Percentiles rank a stretch among this genome's conserved stretches.
Evolutionary conservation across 2,329 filamentous ascomycete species (phyloP).

Genomic region (Sarocladiaceae sp.): DNA sequence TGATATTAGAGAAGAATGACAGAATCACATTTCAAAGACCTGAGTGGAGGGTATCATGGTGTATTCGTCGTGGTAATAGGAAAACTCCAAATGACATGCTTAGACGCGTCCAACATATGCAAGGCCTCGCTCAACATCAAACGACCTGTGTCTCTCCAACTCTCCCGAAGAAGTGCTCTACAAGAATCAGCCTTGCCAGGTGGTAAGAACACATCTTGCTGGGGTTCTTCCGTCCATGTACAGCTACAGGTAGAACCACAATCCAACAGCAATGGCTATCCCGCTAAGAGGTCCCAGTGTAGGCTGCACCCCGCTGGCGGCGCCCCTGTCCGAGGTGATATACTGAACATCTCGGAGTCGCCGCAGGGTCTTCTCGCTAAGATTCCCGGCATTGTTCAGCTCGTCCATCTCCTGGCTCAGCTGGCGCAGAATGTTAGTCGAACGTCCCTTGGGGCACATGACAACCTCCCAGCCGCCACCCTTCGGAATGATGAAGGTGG

Average conservation of each 20-base stretch:
- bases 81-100: background rate
- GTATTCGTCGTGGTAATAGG: background rate
- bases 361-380: slow-evolving; percentile 26
- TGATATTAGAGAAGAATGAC: background rate
- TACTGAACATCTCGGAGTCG: slow-evolving; percentile 28
- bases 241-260: slow-evolving; percentile 9
- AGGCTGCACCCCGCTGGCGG: slow-evolving; percentile 17
- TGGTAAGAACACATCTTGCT: too few relatives aligned
- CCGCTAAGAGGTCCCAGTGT: slow-evolving; percentile 8
- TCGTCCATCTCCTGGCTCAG: slow-evolving; percentile 43
- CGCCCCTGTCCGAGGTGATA: slow-evolving; percentile 24
- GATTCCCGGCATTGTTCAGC: slow-evolving; percentile 35
- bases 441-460: slow-evolving; percentile 63
- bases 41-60: slow-evolving; percentile 2
- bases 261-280: slow-evolving; percentile 9
- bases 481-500: slow-evolving; percentile 55
- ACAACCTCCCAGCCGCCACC: slow-evolving; percentile 74
- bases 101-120: background rate
- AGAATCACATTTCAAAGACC: background rate
- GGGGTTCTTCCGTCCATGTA: too few relatives aligned
- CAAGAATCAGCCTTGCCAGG: too few relatives aligned
- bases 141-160: too few relatives aligned
- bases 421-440: slow-evolving; percentile 51
- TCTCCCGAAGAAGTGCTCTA: too few relatives aligned
- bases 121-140: too few relatives aligned